Conservation (phyloP, 345 rosid species). For the Ceriops tagal region DNA sequence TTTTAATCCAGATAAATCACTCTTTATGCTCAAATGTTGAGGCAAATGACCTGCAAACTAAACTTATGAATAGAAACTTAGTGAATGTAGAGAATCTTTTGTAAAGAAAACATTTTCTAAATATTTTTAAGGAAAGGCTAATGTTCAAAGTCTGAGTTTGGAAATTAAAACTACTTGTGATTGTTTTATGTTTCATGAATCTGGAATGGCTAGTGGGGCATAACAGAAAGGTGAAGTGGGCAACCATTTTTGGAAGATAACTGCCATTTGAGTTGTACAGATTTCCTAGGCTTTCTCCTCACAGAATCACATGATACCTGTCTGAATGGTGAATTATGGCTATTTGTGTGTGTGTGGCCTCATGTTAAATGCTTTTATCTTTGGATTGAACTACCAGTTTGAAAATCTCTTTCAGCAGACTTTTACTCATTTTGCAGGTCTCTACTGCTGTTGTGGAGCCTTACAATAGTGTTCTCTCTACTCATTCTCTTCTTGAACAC, state of each 20-base stretch:
- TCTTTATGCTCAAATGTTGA: neutral
- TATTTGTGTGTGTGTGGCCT: neutral
- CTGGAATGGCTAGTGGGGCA: too few relatives aligned
- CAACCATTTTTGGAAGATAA: too few relatives aligned
- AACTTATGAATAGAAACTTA: neutral
- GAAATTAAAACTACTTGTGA: neutral
- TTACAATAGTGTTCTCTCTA: constrained; percentile 75
- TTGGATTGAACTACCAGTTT: neutral
- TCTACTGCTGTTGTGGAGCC: constrained; percentile 87
- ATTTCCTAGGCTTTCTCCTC: neutral
- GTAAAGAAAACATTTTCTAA: too few relatives aligned
- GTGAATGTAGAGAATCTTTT: too few relatives aligned
- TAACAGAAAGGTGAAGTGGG: too few relatives aligned
- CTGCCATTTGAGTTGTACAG: too few relatives aligned
- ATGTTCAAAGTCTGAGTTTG: neutral
- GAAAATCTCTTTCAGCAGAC: neutral
- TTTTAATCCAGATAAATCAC: neutral
- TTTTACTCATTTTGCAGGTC: constrained; percentile 43
- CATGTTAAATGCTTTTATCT: neutral
- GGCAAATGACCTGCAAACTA: neutral
- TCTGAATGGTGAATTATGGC: neutral
- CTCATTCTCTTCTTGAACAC: constrained; percentile 83
- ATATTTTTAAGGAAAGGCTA: too few relatives aligned
- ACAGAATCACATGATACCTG: too few relatives aligned
- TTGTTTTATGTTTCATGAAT: too few relatives aligned